Evolutionary conservation across 2,329 filamentous ascomycete species (phyloP), one percentile per base, ranked within the genome.

Genomic region (Trichoderma endophyticum): DNA sequence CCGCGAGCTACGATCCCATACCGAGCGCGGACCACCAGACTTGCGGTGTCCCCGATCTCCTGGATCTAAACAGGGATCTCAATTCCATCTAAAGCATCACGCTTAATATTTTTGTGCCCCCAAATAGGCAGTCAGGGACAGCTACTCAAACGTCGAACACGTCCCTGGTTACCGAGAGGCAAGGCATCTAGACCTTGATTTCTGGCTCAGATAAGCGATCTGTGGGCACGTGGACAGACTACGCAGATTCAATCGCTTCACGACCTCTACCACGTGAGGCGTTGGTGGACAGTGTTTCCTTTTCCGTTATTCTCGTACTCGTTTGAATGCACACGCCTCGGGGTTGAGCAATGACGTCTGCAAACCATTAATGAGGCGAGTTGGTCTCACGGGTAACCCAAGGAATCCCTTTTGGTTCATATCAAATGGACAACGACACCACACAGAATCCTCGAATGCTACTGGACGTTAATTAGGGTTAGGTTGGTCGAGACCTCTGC

Each of bases 1-100:
- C 30, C 18, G 18, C 30, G 56, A 12, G 4, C 36, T 51, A 28
- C 30, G 11, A n/a, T 24, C 6, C 21, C 21, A 56, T 24, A 43
- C 54, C 26, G 48, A n/a, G 24, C 4, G 24, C 57, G 36, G 39
- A 30, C 24, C 56, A 43, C 56, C 54, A 61, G 14, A 71, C 54
- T 67, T 67, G 63, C 63, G 54, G 70, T 67, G 70, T 28, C 36
- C n/a, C 62, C 43, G 30, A 64, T 70, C 68, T 32, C 60, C 51
- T 70, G 48, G 32, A 64, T 64, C 68, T 70, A 14, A 32, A 60
- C 68, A 70, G 30, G 59, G 43, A 64, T 62, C 36, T 61, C 62
- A 56, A 61, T 39, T 34, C 54, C 70, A 62, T 54, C 56, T 39
- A 61, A 30, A n/a, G 7, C 26, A 54, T 39, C 21, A 71, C 39